phyloP scores from a whole-genome alignment of 2,329 filamentous ascomycete species.

The Claviceps fusiformis region DNA sequence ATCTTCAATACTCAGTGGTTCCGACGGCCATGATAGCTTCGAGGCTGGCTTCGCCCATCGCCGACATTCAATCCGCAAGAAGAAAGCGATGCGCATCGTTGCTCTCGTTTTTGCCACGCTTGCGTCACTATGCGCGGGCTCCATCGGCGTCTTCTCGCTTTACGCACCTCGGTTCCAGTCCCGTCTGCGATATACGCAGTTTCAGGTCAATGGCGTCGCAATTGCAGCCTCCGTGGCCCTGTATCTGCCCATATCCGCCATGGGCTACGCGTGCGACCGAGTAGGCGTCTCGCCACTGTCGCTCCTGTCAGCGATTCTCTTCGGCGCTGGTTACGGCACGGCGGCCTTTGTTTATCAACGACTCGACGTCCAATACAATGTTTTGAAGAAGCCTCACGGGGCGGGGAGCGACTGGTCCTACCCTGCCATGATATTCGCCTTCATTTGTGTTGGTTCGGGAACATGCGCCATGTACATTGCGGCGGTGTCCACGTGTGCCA shows the following conservation, averaged over 20 bases:
- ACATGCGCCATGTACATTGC: constrained; percentile 83
- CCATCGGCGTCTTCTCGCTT: constrained; percentile 84
- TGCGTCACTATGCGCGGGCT: constrained; percentile 66
- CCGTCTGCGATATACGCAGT: constrained; percentile 73
- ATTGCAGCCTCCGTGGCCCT: constrained; percentile 78
- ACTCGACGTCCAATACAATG: constrained; percentile 32
- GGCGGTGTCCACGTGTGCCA: constrained; percentile 88
- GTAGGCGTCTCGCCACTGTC: constrained; percentile 68
- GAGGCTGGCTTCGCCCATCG: constrained; percentile 8
- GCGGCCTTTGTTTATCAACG: constrained; percentile 64
- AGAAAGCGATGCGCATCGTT: constrained; percentile 25
- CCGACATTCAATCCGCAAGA: constrained; percentile 14
- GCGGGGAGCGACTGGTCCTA: constrained; percentile 52
- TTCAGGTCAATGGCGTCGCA: constrained; percentile 81
- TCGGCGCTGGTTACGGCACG: constrained; percentile 68
- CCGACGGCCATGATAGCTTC: constrained; percentile 7
- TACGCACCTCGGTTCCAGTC: constrained; percentile 87
- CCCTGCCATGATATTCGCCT: constrained; percentile 71
- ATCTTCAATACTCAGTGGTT: constrained; percentile 1
- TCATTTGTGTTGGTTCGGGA: constrained; percentile 67
- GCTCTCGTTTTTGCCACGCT: constrained; percentile 42
- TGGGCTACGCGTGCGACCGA: constrained; percentile 87
- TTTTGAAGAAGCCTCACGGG: constrained; percentile 20
- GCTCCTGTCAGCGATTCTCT: constrained; percentile 56
- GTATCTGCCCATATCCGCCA: constrained; percentile 81